A percentile compares a stretch with the other conserved stretches of the same genome.
phyloP scores from a whole-genome alignment of 805 yeast species.

The Groenewaldozyma tartarivorans region DNA sequence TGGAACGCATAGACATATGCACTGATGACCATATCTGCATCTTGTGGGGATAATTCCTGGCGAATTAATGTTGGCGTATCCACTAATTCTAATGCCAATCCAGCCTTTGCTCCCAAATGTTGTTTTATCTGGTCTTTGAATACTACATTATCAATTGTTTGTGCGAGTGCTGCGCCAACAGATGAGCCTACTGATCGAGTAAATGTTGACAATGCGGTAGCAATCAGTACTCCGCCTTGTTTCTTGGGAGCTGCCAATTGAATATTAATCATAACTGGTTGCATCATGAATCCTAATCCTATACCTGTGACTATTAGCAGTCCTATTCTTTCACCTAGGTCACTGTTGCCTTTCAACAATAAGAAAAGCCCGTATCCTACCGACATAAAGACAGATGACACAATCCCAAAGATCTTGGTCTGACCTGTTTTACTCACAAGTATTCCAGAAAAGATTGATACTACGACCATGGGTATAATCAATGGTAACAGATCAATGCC shows the following conservation, averaged over 20 bases:
- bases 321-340: slow-evolving; percentile 33
- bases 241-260: slow-evolving; percentile 45
- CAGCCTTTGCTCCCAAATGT: background rate
- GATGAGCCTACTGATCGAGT: slow-evolving; percentile 38
- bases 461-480: slow-evolving; percentile 33
- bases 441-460: slow-evolving; percentile 36
- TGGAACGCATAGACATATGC: slow-evolving; percentile 14
- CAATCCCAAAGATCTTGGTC: slow-evolving; percentile 34
- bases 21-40: slow-evolving; percentile 6
- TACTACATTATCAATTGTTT: slow-evolving; percentile 30
- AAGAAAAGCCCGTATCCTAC: slow-evolving; percentile 38
- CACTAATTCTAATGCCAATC: slow-evolving; percentile 3
- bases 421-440: slow-evolving; percentile 34
- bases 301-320: slow-evolving; percentile 38
- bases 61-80: slow-evolving; percentile 12
- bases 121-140: slow-evolving; percentile 15
- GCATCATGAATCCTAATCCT: slow-evolving; percentile 37
- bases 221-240: slow-evolving; percentile 40
- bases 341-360: slow-evolving; percentile 32
- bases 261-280: slow-evolving; percentile 33
- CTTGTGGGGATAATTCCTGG: slow-evolving; percentile 7
- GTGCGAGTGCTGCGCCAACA: slow-evolving; percentile 33
- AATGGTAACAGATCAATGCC: slow-evolving; percentile 36
- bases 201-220: slow-evolving; percentile 38
- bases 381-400: slow-evolving; percentile 29